Evolutionary conservation across 2,329 filamentous ascomycete genomes (phyloP).

Genomic region (Penicillium sp.): DNA sequence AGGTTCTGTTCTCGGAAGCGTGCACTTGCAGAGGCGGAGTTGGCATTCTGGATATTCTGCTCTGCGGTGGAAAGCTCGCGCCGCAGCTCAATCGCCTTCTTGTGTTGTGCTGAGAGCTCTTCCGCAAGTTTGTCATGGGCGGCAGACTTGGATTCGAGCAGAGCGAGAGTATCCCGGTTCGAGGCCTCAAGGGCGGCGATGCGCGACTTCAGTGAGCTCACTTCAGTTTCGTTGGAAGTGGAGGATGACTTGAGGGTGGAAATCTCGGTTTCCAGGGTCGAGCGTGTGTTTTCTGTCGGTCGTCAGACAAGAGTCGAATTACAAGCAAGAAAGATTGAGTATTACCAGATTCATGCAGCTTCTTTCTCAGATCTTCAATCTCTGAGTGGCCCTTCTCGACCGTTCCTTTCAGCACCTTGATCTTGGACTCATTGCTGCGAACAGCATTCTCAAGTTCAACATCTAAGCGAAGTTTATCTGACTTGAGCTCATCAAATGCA

Average conservation of each 20-base stretch:
- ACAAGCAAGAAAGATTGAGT: neutral
- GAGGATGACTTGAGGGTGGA: slow-evolving; percentile 70
- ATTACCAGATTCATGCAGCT: slow-evolving; percentile 75
- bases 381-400: slow-evolving; percentile 81
- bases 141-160: slow-evolving; percentile 83
- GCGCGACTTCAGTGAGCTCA: slow-evolving; percentile 71
- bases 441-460: slow-evolving; percentile 92
- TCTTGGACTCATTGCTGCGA: slow-evolving; percentile 74
- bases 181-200: slow-evolving; percentile 83
- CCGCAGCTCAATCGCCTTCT: slow-evolving; percentile 76
- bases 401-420: slow-evolving; percentile 72
- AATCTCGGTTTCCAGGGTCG: slow-evolving; percentile 74
- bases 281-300: slow-evolving; percentile 64
- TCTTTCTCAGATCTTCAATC: slow-evolving; percentile 71
- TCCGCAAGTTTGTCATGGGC: slow-evolving; percentile 80
- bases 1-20: slow-evolving; percentile 88
- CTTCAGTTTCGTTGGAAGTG: slow-evolving; percentile 60
- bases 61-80: slow-evolving; percentile 78
- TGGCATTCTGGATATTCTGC: slow-evolving; percentile 74
- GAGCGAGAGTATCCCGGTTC: slow-evolving; percentile 81
- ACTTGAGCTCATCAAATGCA: slow-evolving; percentile 73
- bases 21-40: slow-evolving; percentile 70
- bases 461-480: slow-evolving; percentile 81
- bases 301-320: slow-evolving; percentile 17
- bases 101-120: slow-evolving; percentile 81